phyloP scores from a whole-genome alignment of 495 filamentous ascomycete genomes.

The Trichoderma reesei region DNA sequence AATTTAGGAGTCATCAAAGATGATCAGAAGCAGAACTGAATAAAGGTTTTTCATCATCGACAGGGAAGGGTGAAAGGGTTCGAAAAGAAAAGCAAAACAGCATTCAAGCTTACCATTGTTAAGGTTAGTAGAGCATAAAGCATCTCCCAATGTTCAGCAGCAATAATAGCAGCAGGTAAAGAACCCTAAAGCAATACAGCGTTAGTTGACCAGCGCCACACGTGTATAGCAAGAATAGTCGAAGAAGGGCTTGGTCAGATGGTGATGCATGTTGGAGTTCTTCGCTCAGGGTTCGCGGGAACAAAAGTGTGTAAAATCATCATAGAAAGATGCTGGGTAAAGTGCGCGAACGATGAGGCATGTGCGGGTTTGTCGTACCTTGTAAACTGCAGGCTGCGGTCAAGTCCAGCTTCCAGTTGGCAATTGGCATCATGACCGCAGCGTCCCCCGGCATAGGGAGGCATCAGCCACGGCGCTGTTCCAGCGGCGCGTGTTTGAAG shows the following conservation, averaged over 20 bases:
- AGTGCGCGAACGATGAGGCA: conserved; percentile 4
- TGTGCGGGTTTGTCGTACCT: conserved; percentile 1
- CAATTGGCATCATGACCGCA: neutral
- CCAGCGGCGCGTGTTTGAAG: too few relatives aligned
- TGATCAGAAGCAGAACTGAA: conserved; percentile 97
- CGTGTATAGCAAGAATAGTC: conserved; percentile 11
- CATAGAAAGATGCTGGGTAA: conserved; percentile 4
- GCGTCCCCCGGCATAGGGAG: neutral
- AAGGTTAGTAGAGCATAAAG: neutral
- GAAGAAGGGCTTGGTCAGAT: conserved; percentile 59
- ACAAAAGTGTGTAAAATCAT: conserved; percentile 28
- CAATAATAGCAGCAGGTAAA: neutral
- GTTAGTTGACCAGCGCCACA: conserved; percentile 16
- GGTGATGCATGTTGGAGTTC: conserved; percentile 97
- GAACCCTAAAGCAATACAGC: conserved; percentile 11
- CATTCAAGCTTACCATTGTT: neutral
- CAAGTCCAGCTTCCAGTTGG: neutral
- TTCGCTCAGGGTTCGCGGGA: conserved; percentile 78
- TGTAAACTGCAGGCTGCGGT: neutral
- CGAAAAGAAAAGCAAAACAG: neutral
- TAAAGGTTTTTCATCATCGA: conserved; percentile 66
- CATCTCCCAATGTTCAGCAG: neutral
- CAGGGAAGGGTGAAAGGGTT: conserved; percentile 10
- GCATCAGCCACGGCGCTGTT: neutral
- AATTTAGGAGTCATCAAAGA: conserved; percentile 68